Conservation (phyloP, 257 asterid genomes). For the Fraxinus americana region DNA sequence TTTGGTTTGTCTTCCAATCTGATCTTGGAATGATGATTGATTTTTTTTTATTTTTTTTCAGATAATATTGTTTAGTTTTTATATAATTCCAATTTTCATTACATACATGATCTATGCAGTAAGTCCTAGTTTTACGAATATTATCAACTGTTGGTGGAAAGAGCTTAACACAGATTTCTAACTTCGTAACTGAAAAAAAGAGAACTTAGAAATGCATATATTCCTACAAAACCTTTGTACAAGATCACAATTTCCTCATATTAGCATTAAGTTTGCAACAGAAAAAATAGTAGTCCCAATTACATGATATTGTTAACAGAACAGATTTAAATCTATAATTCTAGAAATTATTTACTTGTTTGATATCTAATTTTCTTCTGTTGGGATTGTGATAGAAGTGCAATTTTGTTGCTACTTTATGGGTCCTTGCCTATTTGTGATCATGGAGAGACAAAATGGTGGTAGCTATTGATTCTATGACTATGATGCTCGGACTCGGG, state of each 20-base stretch:
- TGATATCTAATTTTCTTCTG: background rate
- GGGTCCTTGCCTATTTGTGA: no score
- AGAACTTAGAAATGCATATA: background rate
- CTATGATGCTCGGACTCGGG: no score
- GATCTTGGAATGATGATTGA: slow-evolving; percentile 13
- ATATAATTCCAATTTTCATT: slow-evolving; percentile 9
- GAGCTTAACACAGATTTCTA: background rate
- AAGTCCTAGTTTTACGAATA: slow-evolving; percentile 1
- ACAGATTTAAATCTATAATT: background rate
- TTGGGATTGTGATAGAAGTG: background rate
- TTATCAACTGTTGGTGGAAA: background rate
- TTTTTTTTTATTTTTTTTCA: background rate
- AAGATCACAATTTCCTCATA: background rate
- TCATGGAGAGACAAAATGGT: no score
- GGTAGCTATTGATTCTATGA: no score
- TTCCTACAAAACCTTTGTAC: background rate
- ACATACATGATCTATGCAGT: slow-evolving; percentile 4
- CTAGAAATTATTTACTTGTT: slow-evolving; percentile 12
- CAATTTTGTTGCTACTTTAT: background rate
- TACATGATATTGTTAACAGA: slow-evolving; percentile 9
- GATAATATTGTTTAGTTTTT: background rate
- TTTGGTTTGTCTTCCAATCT: slow-evolving; percentile 62
- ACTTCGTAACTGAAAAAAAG: background rate
- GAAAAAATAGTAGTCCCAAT: background rate
- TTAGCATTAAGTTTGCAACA: slow-evolving; percentile 17